These are phyloP conservation scores for Solanum clarkiae DNA, from an alignment of 257 asterid species.

Conservation along the genomic window DNA sequence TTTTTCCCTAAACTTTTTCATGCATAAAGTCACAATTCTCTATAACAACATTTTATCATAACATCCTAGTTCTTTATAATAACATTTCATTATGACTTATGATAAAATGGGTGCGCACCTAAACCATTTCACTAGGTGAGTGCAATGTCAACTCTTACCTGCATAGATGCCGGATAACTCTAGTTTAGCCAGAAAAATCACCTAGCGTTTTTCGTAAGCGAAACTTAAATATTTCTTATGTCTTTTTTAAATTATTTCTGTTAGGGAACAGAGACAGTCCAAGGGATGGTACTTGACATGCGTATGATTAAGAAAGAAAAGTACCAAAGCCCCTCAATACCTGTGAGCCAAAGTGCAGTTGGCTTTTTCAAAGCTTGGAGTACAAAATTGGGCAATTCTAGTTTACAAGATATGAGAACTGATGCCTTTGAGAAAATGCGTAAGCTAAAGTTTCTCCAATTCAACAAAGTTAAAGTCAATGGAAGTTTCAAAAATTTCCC, in stretches of 20 bases:
- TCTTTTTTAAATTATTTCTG: neutral
- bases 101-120: neutral
- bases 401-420: neutral
- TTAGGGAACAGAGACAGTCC: conserved; percentile 3
- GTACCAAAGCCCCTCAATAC: neutral
- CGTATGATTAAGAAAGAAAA: neutral
- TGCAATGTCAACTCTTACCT: neutral
- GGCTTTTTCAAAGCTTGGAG: neutral
- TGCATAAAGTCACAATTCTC: too few species aligned
- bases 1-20: too few species aligned
- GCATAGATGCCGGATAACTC: neutral
- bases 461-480: neutral
- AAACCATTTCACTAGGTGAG: neutral
- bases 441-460: neutral
- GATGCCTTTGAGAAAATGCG: conserved; percentile 11
- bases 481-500: conserved; percentile 6
- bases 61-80: too few species aligned
- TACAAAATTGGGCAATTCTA: neutral
- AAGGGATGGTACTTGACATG: conserved; percentile 7
- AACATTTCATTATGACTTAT: too few species aligned
- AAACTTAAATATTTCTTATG: neutral
- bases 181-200: neutral
- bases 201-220: neutral
- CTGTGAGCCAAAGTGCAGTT: neutral
- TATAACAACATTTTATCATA: too few species aligned